Evolutionary conservation across 202 grass and related monocot species (phyloP).

Genomic region (Setaria italica): DNA sequence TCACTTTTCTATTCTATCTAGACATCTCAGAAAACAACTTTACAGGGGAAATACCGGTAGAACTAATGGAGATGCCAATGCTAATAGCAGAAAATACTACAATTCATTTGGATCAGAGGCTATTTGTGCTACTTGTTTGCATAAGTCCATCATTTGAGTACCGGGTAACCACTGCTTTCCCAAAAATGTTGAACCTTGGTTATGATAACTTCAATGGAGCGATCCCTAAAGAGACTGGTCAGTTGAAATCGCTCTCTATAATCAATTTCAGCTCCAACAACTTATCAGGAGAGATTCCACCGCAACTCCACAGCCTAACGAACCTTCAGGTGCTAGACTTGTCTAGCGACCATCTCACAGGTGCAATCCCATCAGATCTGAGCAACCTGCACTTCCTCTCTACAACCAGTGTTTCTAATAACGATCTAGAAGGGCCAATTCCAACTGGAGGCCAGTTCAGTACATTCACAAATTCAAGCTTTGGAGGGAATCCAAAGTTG

Average conservation of each 20-base stretch:
- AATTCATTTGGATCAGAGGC: neutral
- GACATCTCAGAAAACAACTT: constrained; percentile 69
- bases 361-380: constrained; percentile 36
- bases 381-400: constrained; percentile 39
- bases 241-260: constrained; percentile 42
- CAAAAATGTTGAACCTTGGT: constrained; percentile 47
- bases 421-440: constrained; percentile 47
- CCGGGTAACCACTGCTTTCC: constrained; percentile 43
- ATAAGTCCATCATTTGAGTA: constrained; percentile 3
- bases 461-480: constrained; percentile 47
- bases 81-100: constrained; percentile 4
- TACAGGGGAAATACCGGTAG: constrained; percentile 51
- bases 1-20: constrained; percentile 68
- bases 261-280: constrained; percentile 64
- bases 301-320: constrained; percentile 33
- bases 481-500: constrained; percentile 39
- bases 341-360: constrained; percentile 50
- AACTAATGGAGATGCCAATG: constrained; percentile 40
- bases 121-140: constrained; percentile 41
- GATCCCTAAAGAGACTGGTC: constrained; percentile 54
- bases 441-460: constrained; percentile 39
- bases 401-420: constrained; percentile 41
- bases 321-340: constrained; percentile 63
- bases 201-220: constrained; percentile 54
- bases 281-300: constrained; percentile 64